Evolutionary conservation across 2,329 filamentous ascomycete genomes (phyloP), one percentile per base, ranked within the genome.

Genomic region (Sodiomyces alkalinus): DNA sequence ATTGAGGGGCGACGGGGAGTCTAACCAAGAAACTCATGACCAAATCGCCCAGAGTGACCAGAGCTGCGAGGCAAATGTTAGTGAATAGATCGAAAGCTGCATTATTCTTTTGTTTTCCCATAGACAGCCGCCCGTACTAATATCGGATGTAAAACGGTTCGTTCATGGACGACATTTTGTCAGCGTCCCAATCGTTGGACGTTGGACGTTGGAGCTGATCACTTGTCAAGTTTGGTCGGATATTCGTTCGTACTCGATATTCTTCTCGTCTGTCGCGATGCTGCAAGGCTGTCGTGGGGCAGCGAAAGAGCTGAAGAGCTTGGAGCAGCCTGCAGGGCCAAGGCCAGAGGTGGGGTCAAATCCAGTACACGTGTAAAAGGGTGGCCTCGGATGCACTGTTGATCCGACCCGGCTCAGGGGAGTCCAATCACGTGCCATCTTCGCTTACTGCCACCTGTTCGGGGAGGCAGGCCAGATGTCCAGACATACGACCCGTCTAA

Each of bases 61-160:
- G 90, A 96, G 65, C 87, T 96, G 50, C 44, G n/a, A n/a, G n/a
- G n/a, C 33, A 12, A 17, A 10, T 22, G 18, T 30, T 25, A 21
- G 45, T 36, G 40, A 40, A 29, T 3, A 17, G 3, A 11, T 21
- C 21, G 17, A 21, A 12, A 15, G 6, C 11, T n/a, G 11, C 13
- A 15, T 11, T 5, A 6, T 19, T n/a, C n/a, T n/a, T n/a, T n/a
- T n/a, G n/a, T n/a, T n/a, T n/a, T n/a, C n/a, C n/a, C n/a, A n/a
- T n/a, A n/a, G n/a, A 29, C n/a, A 4, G 13, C 29, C 30, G 41
- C 19, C 53, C 80, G 53, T 72, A 94, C 87, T 98, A 98, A 66
- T 98, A 98, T 46, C 90, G 77, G 41, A 98, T 61, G 48, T 98
- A 98, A 52, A 98, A 96, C 6, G 80, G 77, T 45, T 94, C 86